A percentile compares a stretch with the other conserved stretches of the same genome.
phyloP scores from a whole-genome alignment of 441 rosid species.

The Gossypium laxum region DNA sequence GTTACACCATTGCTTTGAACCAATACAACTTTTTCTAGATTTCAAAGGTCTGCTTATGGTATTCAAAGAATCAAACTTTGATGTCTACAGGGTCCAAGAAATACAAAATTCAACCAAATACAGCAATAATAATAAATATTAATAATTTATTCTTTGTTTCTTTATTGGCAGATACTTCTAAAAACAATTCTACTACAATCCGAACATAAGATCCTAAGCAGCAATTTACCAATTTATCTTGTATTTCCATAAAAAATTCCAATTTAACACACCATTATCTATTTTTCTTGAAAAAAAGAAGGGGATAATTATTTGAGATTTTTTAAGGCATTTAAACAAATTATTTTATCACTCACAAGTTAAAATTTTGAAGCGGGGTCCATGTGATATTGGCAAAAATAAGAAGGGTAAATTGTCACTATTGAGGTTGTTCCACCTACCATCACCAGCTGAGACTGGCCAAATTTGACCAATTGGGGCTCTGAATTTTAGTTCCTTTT shows the following conservation, averaged over 20 bases:
- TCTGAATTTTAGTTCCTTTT: neutral
- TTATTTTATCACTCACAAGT: too few relatives aligned
- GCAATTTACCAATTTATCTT: neutral
- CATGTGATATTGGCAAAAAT: too few relatives aligned
- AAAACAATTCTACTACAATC: too few relatives aligned
- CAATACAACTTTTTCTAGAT: neutral
- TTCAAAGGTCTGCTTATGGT: neutral
- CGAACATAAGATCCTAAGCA: too few relatives aligned
- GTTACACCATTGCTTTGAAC: neutral
- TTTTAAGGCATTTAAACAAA: too few relatives aligned
- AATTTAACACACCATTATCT: neutral
- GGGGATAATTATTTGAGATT: too few relatives aligned
- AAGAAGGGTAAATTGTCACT: neutral
- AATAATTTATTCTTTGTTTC: too few relatives aligned
- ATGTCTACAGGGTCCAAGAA: neutral
- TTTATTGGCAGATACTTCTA: too few relatives aligned
- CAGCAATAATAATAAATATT: neutral
- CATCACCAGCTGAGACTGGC: neutral
- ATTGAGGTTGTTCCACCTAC: neutral
- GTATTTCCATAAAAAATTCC: neutral
- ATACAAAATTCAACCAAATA: neutral
- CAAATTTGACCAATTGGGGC: constrained; percentile 23
- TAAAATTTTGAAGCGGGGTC: too few relatives aligned
- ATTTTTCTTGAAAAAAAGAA: neutral
- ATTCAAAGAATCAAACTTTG: neutral